Base-by-base conservation (phyloP, 257 asterid species). In the Penstemon eatonii region DNA sequence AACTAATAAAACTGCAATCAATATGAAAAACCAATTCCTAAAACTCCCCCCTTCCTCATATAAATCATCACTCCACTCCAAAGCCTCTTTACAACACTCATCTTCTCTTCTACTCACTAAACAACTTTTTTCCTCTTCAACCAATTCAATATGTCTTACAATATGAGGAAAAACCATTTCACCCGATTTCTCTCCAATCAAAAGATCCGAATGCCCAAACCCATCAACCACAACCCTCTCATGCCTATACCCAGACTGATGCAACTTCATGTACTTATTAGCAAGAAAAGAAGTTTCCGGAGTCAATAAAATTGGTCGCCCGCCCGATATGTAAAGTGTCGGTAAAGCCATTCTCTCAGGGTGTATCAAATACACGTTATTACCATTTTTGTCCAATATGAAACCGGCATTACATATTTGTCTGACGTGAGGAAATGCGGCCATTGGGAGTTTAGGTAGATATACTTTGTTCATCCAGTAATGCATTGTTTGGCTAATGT, bases 371-470 rank as follows among this genome's bases (percentile, higher is more conserved):
- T 81, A 85, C 0, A 76, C 41, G 52, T 83, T 76, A 11, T 63
- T 72, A 0, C 91, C 88, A 0, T 70, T 50, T 37, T 38, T 18
- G 69, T 85, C 88, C 4, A 83, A 83, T 59, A 85, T 81, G 69
- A 66, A 74, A 40, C 91, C 88, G 0, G 86, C 69, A 1, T 61
- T 76, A 15, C 86, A 82, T 18, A 83, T 83, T 38, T 65, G 75
- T 65, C 86, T 74, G 52, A 85, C 72, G 75, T 86, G 92, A 60
- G 83, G 86, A 66, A 86, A 83, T 41, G 83, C 89, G 8, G 82
- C 76, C 87, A 83, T 81, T 39, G 87, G 79, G 1, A 83, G 75
- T 18, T 55, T 56, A 4, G 83, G 72, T 5, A 79, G 60, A 58
- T 59, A 47, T 50, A 70, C 76, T 65, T 66, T 77, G 82, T 74